A percentile compares a stretch with the other conserved stretches of the same genome.
Conservation (phyloP, 805 yeast genomes). For the Hanseniaspora pseudoguilliermondii region DNA sequence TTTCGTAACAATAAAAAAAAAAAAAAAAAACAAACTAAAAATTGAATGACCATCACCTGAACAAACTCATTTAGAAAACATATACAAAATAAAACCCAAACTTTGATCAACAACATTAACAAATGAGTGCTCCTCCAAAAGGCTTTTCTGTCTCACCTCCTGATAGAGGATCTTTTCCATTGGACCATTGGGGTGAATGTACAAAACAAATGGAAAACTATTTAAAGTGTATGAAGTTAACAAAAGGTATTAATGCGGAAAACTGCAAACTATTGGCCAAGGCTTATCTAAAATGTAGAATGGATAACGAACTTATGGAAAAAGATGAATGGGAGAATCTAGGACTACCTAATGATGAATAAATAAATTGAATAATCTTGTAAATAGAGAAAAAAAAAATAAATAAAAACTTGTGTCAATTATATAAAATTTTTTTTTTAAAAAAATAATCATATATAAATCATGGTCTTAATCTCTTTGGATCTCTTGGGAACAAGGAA, state of each 20-base stretch:
- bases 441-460: background rate
- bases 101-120: background rate
- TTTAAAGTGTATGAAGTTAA: slow-evolving; percentile 62
- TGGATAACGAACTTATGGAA: slow-evolving; percentile 64
- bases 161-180: slow-evolving; percentile 89
- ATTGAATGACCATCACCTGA: background rate
- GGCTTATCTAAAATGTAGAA: slow-evolving; percentile 69
- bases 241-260: slow-evolving; percentile 76
- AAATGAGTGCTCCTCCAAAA: slow-evolving; percentile 16
- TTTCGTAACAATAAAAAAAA: no score
- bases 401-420: background rate
- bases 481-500: slow-evolving; percentile 98
- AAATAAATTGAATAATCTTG: background rate
- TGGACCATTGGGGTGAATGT: slow-evolving; percentile 83
- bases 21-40: no score
- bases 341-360: slow-evolving; percentile 43
- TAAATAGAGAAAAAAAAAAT: background rate
- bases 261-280: slow-evolving; percentile 80
- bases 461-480: slow-evolving; percentile 79
- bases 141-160: slow-evolving; percentile 80
- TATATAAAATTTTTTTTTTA: background rate
- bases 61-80: no score
- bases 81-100: background rate
- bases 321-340: slow-evolving; percentile 46
- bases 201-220: slow-evolving; percentile 61